phyloP scores from a whole-genome alignment of 1,284 basidiomycete species.

The Pseudozyma tsukubaensis region DNA sequence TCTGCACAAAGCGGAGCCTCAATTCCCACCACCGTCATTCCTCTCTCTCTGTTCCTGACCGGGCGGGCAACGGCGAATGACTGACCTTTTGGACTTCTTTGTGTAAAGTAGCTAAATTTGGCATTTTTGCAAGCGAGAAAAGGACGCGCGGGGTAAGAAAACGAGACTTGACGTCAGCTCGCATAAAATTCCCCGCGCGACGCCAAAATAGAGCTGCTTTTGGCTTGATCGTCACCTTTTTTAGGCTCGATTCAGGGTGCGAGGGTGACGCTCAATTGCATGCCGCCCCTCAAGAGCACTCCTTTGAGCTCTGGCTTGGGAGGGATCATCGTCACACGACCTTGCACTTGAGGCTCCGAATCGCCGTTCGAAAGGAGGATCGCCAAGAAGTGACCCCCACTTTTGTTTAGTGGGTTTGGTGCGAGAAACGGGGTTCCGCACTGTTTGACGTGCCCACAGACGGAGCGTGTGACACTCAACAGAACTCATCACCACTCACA shows the following conservation, averaged over 20 bases:
- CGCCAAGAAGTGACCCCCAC: no score
- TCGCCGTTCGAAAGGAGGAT: no score
- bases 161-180: slow-evolving; percentile 7
- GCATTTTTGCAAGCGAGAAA: neutral
- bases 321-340: no score
- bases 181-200: neutral
- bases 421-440: neutral
- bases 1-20: no score
- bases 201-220: neutral
- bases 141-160: no score
- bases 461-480: neutral
- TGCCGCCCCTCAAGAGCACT: no score
- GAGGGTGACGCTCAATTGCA: no score
- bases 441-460: neutral
- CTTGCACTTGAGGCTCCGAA: no score
- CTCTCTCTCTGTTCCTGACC: neutral
- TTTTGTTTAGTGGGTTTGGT: neutral
- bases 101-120: neutral
- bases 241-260: neutral
- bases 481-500: neutral
- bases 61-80: neutral
- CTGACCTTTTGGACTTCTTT: no score
- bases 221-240: neutral
- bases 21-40: slow-evolving; percentile 1
- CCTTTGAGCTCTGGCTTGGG: no score